Base-by-base conservation (phyloP, 2,329 filamentous ascomycete genomes). In the Sarocladium kiliense region DNA sequence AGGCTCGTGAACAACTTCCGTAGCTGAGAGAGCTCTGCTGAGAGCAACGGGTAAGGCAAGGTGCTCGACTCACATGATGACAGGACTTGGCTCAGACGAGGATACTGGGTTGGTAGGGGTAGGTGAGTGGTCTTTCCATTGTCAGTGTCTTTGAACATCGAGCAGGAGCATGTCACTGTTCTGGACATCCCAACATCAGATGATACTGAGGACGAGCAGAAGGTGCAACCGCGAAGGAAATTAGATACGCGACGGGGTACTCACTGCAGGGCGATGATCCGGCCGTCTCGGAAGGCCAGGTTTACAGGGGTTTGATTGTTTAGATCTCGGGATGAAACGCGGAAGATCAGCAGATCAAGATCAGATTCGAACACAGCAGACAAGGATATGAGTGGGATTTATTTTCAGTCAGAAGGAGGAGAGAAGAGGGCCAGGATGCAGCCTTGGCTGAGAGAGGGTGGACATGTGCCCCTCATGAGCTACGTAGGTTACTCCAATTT, bases 21-120 rank as follows among this genome's bases (percentile, higher is more conserved):
- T 30, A 16, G 14, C 44, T 30, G 23, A 27, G 10, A 18, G 23
- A 45, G 16, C 21, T 44, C 41, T 44, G 41, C 10, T 7, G 23
- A 44, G 16, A 18, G 27, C 11, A 18, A 25, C 19, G 26, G 12
- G 11, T 4, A 14, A 14, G 36, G 41, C 42, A 39, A 21, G 27
- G 23, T 32, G 18, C 12, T 23, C 16, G 19, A 59, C 56, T 59
- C 44, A 59, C 57, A 58, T 58, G 47, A 37, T 55, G 51, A 39
- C 27, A 32, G 7, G n/a, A 32, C 10, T 7, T 27, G 5, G n/a
- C 30, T n/a, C 44, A 27, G 26, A 6, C 14, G n/a, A 41, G 37
- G 19, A 21, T 10, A 5, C 16, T 4, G 12, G 18, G 3, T 32
- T 9, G 23, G 44, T 30, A 25, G 16, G 25, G 7, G 7, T 23